phyloP scores from a whole-genome alignment of 2,329 filamentous ascomycete species.

The Elsinoe australis region DNA sequence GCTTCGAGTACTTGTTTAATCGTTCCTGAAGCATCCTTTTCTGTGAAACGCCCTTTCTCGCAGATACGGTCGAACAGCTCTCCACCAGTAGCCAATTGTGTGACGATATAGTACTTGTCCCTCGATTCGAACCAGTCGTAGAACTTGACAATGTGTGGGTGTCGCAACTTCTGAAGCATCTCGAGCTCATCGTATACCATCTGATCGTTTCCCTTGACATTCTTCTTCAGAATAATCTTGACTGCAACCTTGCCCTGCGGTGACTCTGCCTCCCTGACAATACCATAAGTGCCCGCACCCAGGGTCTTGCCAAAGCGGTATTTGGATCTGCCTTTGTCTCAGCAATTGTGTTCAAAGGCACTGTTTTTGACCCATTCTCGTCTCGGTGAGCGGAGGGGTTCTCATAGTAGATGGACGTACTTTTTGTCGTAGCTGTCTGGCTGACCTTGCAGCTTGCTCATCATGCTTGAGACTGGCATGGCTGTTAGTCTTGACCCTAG shows the following conservation, averaged over 20 bases:
- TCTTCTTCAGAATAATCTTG: slow-evolving; percentile 99
- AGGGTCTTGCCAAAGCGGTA: slow-evolving; percentile 91
- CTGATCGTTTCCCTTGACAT: slow-evolving; percentile 93
- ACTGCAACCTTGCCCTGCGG: slow-evolving; percentile 81
- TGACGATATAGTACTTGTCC: slow-evolving; percentile 99
- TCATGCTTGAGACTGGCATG: slow-evolving; percentile 68
- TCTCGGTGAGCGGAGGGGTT: background rate
- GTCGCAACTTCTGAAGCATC: slow-evolving; percentile 83
- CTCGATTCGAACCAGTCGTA: slow-evolving; percentile 99
- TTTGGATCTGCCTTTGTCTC: slow-evolving; percentile 53
- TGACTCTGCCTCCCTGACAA: slow-evolving; percentile 89
- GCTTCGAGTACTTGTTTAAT: slow-evolving; percentile 90
- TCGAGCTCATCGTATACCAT: slow-evolving; percentile 98
- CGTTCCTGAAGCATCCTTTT: slow-evolving; percentile 93
- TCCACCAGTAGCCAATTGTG: slow-evolving; percentile 87
- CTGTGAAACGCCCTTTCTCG: slow-evolving; percentile 95
- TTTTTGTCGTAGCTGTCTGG: slow-evolving; percentile 99
- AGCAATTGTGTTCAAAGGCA: background rate
- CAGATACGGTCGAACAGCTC: slow-evolving; percentile 98
- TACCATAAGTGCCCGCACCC: slow-evolving; percentile 95
- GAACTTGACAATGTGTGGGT: slow-evolving; percentile 94
- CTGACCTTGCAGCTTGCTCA: slow-evolving; percentile 93
- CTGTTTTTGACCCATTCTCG: too few relatives aligned
- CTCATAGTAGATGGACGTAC: slow-evolving; percentile 43
- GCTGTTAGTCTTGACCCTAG: slow-evolving; percentile 2